Conservation (phyloP, 148 eudicot species). For the Dianthus caryophyllus region DNA sequence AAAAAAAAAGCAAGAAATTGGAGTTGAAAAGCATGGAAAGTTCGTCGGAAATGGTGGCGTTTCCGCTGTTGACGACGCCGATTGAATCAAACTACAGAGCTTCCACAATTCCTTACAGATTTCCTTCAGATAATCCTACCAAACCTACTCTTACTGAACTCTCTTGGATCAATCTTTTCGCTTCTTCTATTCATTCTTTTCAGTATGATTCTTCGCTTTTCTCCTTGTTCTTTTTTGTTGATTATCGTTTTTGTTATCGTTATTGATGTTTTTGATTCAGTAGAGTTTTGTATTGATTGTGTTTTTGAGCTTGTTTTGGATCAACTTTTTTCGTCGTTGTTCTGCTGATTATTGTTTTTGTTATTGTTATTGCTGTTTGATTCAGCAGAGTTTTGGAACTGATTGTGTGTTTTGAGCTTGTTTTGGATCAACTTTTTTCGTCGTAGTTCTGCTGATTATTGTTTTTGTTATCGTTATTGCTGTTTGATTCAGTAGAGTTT, state of each 20-base stretch:
- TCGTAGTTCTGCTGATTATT: background rate
- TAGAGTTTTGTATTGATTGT: no score
- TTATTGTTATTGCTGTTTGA: no score
- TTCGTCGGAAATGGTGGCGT: conserved; percentile 66
- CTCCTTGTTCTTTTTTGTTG: no score
- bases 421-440: background rate
- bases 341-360: no score
- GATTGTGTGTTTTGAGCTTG: no score
- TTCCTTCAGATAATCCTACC: conserved; percentile 75
- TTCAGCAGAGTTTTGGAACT: no score
- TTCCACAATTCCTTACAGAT: conserved; percentile 83
- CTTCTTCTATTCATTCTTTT: conserved; percentile 73
- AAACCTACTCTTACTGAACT: conserved; percentile 86
- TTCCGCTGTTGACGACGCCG: conserved; percentile 55
- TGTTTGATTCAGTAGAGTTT: no score
- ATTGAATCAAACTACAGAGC: conserved; percentile 85
- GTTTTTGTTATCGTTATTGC: background rate
- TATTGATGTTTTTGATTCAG: no score
- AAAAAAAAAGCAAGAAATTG: no score
- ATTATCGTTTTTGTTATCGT: no score
- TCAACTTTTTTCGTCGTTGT: no score
- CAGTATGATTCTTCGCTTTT: conserved; percentile 28
- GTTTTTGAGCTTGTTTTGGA: no score
- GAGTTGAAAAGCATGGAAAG: conserved; percentile 53
- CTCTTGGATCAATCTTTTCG: conserved; percentile 81